These are phyloP conservation scores for Theobroma grandiflorum DNA, from an alignment of 441 rosid genomes.

Conservation along the genomic window DNA sequence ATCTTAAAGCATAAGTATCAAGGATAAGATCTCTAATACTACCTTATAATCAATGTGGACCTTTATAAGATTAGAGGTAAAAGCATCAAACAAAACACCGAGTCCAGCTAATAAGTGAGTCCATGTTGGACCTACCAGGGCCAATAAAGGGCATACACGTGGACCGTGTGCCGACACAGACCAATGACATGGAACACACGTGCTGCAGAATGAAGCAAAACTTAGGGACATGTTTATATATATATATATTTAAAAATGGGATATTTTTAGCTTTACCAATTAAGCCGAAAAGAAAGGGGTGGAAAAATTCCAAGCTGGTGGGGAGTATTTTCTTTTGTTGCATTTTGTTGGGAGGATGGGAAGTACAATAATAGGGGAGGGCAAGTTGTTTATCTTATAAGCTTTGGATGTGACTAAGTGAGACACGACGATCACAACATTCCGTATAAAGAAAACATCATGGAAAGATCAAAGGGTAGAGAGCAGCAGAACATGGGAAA, in stretches of 20 bases:
- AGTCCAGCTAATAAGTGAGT: constrained; percentile 40
- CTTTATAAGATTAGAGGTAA: neutral
- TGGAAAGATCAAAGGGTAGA: neutral
- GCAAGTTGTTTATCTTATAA: constrained; percentile 23
- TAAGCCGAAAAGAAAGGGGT: neutral
- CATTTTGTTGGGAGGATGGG: neutral
- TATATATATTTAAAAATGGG: neutral
- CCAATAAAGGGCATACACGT: constrained; percentile 27
- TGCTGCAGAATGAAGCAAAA: neutral
- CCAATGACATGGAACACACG: constrained; percentile 15
- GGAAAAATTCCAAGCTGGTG: constrained; percentile 39
- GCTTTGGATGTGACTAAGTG: constrained; percentile 48
- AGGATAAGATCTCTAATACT: constrained; percentile 46
- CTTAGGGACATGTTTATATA: constrained; percentile 22
- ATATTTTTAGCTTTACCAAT: constrained; percentile 22
- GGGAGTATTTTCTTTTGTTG: constrained; percentile 23
- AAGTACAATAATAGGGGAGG: constrained; percentile 34
- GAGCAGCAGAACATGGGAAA: neutral
- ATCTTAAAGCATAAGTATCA: constrained; percentile 41
- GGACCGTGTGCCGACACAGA: neutral
- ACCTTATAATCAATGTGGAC: constrained; percentile 38
- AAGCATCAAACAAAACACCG: neutral
- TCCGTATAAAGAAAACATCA: constrained; percentile 33
- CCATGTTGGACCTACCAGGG: constrained; percentile 12
- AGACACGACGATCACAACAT: constrained; percentile 44